Base-by-base conservation (phyloP, 345 rosid genomes). In the Brassica incana region DNA sequence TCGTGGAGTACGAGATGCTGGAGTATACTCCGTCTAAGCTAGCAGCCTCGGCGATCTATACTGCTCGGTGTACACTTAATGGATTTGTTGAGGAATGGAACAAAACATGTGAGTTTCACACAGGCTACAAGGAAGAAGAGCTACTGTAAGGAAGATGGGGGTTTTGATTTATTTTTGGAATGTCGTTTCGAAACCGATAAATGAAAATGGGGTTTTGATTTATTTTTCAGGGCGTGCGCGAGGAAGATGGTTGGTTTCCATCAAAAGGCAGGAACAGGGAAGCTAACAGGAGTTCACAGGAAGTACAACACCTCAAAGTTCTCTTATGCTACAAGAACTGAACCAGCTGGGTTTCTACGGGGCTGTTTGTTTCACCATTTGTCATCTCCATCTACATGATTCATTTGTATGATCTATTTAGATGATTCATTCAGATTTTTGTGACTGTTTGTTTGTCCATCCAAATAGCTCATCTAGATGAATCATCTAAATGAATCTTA, bases 261-360 rank as follows among this genome's bases (percentile, higher is more conserved):
- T 87, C 83, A 85, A 78, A 86, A 87, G 82, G 87, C 99, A 40
- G 92, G 88, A 69, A 79, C 84, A 8, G 97, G 97, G 75, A 91
- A 90, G 83, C 90, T 93, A 6, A 90, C 96, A 0, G 98, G 98
- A 35, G 97, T 88, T 29, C 88, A 89, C 78, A 73, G 95, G 76
- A 95, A 95, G 80, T 93, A 93, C 71, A 86, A 88, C 78, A 91
- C 97, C 77, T 91, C 88, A 2, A 95, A 89, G 75, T 90, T 81
- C 38, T 91, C 92, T n/a, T 86, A 83, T 81, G 91, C 91, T 18
- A 90, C 97, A 1, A 93, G 80, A 81, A 80, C 73, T 10, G 80
- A 80, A 65, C 90, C 97, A 38, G 94, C 94, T 69, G 77, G 36
- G 43, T 93, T 93, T 77, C 85, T 91, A 25, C 72, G 25, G 25